Base-by-base conservation (phyloP, 2,329 filamentous ascomycete genomes). In the Purpureocillium lavendulum region DNA sequence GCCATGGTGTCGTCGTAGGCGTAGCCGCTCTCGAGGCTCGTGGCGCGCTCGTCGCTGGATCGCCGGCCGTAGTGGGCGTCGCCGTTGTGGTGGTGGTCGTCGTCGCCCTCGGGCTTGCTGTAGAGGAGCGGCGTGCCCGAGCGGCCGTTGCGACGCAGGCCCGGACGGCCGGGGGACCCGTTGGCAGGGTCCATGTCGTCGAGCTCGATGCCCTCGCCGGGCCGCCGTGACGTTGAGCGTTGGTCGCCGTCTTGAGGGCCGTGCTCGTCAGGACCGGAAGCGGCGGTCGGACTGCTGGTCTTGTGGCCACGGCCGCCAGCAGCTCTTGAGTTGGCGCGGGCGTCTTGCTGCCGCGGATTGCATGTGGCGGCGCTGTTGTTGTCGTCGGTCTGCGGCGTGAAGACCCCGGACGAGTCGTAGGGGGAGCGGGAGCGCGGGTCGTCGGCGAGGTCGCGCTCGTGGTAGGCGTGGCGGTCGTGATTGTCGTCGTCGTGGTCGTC, bases 121-220 rank as follows among this genome's bases (percentile, higher is more conserved):
- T 26, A 26, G 21, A 51, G 47, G 18, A 51, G 36, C 3, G 49
- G 49, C 37, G 41, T 40, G 30, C 41, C 45, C 21, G 47, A 49
- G 12, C 40, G 40, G 29, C 37, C 41, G 30, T 33, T 44, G 29
- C 42, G 46, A n/a, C 38, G 37, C 15, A 42, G 37, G 4, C 17
- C 40, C 8, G 47, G 46, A 12, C 45, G 40, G 21, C 35, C 38
- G 35, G 26, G 13, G 14, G 34, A 16, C n/a, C 54, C 55, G 42
- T 65, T 54, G 49, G 51, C 55, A 43, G 53, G 52, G 48, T 62
- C 58, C 48, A 59, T 55, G 41, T 58, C 53, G 44, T 54, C 40
- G 43, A 53, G 45, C 37, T 53, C 52, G 42, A 42, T 57, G 17
- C 15, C 16, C 30, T 21, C 11, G 10, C 16, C 35, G 35, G n/a